A percentile compares a stretch with the other conserved stretches of the same genome.
Conservation (phyloP, 805 yeast genomes). For the Lipomyces sp. region DNA sequence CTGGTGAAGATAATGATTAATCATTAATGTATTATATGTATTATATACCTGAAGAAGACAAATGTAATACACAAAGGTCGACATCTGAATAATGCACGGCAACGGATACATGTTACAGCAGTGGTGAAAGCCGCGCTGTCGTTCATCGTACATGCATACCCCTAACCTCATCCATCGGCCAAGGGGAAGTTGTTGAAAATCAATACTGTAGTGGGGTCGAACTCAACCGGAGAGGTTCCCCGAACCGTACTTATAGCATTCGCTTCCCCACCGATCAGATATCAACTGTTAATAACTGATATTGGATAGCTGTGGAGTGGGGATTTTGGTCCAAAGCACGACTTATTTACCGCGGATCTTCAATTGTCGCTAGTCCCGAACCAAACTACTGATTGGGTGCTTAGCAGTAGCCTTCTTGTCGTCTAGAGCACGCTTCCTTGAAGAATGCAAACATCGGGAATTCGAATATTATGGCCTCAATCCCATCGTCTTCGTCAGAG, state of each 20-base stretch:
- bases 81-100: too few species aligned
- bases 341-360: neutral
- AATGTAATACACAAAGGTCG: neutral
- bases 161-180: too few species aligned
- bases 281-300: neutral
- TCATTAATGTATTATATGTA: conserved; percentile 11
- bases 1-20: conserved; percentile 28
- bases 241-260: neutral
- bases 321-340: neutral
- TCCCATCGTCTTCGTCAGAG: conserved; percentile 2
- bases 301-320: neutral
- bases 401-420: neutral
- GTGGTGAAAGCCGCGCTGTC: too few species aligned
- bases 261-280: neutral
- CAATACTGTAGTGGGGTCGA: neutral
- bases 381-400: neutral
- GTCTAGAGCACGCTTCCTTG: neutral
- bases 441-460: conserved; percentile 2
- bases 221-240: too few species aligned
- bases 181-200: too few species aligned
- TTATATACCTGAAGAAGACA: neutral
- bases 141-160: too few species aligned
- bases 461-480: conserved; percentile 9
- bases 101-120: too few species aligned
- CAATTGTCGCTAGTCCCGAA: neutral